Evolutionary conservation across 345 rosid genomes (phyloP).

Genomic region (Turnera subulata): DNA sequence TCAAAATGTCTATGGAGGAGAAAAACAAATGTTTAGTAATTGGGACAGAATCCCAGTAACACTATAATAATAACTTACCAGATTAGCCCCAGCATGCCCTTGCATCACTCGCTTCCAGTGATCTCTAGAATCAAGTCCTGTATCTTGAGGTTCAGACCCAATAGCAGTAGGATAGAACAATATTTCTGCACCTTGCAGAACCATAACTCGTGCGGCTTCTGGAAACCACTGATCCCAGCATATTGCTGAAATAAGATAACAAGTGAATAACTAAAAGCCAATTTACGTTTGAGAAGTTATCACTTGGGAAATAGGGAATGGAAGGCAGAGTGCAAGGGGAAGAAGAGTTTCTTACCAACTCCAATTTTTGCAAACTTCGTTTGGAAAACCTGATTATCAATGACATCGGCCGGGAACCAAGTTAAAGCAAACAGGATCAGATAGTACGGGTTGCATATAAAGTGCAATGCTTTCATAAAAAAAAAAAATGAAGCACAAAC

Average conservation of each 20-base stretch:
- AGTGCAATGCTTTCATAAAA: no score
- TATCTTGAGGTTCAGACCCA: conserved; percentile 96
- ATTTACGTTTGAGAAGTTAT: not conserved
- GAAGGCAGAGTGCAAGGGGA: no score
- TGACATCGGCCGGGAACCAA: conserved; percentile 1
- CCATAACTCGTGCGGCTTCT: conserved; percentile 93
- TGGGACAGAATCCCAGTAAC: no score
- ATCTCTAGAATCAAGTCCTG: conserved; percentile 80
- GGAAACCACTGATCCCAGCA: conserved; percentile 99
- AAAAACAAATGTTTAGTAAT: no score
- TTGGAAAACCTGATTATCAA: conserved; percentile 64
- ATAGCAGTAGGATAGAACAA: conserved; percentile 89
- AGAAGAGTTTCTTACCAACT: conserved; percentile 51
- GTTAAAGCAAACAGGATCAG: no score
- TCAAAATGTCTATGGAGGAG: no score
- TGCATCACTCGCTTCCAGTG: conserved; percentile 97
- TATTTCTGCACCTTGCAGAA: conserved; percentile 82
- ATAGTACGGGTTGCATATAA: no score
- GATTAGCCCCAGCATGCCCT: conserved; percentile 96
- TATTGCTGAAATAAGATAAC: conserved; percentile 44
- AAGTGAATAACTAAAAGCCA: not conserved
- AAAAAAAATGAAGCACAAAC: conserved; percentile 30
- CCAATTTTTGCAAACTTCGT: conserved; percentile 91
- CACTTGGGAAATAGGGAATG: not conserved
- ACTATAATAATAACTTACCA: conserved; percentile 53